Evolutionary conservation across 202 grass and related monocot species (phyloP).

Genomic region (Cymbopogon flexuosus): DNA sequence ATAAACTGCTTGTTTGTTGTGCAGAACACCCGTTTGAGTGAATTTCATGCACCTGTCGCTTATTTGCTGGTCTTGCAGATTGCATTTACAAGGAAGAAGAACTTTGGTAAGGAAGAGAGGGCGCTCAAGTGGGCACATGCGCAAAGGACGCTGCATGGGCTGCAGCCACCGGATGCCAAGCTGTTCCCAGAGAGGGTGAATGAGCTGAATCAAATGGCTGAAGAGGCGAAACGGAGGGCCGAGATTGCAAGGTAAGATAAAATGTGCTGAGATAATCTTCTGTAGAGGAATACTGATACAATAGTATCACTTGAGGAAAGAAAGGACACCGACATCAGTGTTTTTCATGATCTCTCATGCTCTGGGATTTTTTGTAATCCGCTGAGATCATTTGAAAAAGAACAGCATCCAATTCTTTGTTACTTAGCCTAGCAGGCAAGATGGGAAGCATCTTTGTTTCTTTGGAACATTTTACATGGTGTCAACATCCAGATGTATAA

Average conservation of each 20-base stretch:
- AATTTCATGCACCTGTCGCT: neutral
- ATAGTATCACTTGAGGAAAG: neutral
- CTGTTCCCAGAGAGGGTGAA: constrained; percentile 36
- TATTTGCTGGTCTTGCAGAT: neutral
- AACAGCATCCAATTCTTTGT: no score
- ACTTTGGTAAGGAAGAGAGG: constrained; percentile 48
- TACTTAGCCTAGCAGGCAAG: no score
- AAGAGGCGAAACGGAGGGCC: constrained; percentile 42
- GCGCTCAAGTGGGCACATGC: constrained; percentile 50
- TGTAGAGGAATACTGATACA: neutral
- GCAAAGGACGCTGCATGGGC: constrained; percentile 44
- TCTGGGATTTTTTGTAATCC: no score
- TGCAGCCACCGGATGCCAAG: constrained; percentile 39
- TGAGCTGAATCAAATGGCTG: constrained; percentile 40
- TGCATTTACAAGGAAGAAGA: constrained; percentile 35
- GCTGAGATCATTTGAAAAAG: no score
- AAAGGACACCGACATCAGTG: neutral
- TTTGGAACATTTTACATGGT: neutral
- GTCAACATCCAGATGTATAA: neutral
- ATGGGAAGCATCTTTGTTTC: no score
- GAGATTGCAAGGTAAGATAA: constrained; percentile 45
- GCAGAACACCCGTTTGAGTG: no score
- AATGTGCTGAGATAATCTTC: neutral
- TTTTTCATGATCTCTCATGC: neutral
- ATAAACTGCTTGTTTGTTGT: neutral